Base-by-base conservation (phyloP, 441 rosid species). In the Gossypium gossypioides region DNA sequence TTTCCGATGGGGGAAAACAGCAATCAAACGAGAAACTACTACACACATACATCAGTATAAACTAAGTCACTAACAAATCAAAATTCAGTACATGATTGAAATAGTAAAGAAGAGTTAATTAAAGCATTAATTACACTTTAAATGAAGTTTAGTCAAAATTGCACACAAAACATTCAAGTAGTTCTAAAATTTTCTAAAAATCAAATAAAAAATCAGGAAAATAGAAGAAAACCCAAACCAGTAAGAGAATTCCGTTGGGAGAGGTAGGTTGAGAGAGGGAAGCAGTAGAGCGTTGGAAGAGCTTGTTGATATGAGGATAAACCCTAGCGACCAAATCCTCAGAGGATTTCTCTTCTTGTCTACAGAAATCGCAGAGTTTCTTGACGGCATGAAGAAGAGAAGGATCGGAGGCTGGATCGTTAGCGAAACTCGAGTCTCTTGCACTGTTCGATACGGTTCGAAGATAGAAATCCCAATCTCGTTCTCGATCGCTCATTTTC, bases 401-500 rank as follows among this genome's bases (percentile, higher is more conserved):
- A 55, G 96, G 92, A 72, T 94, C 97, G 71, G 96, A 86, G 42
- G 97, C 90, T 57, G 97, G 96, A 79, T 93, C 95, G 66, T 82
- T 76, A 72, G 89, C 77, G 74, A 83, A 75, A 75, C 74, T 86
- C 57, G 96, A 89, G 81, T 92, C 99, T n/a, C 99, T 77, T 27
- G 94, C 77, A 84, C 88, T 78, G 81, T 79, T 87, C 24, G 91
- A 87, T 71, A 92, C 70, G 63, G 76, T 87, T 72, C 96, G 85
- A 19, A 92, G 92, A 74, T 91, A 79, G 76, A 86, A 82, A 77
- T 95, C 93, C 97, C 96, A 92, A 78, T 83, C 65, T 60, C 65
- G 4, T 60, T 60, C 65, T 29, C 46, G 44, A 60, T 60, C 65
- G 65, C 44, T 60, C 65, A 60, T 60, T 60, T 60, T 60, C 21